These are phyloP conservation scores for Hypoxylon sp. DNA, from an alignment of 2,329 filamentous ascomycete species.

Conservation along the genomic window DNA sequence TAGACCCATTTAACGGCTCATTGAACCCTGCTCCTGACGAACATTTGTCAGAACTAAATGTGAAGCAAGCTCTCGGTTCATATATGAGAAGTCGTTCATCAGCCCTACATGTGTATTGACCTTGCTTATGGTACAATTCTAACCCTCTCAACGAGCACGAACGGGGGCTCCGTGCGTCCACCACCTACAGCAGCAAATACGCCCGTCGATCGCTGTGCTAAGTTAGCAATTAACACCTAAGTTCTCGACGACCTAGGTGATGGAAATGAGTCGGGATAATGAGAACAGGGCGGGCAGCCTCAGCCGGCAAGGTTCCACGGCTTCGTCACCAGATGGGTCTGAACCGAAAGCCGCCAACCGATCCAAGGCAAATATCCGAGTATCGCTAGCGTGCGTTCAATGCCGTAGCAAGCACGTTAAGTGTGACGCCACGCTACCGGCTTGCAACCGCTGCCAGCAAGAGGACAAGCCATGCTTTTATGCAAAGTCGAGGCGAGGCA, in stretches of 20 bases:
- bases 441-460: constrained; percentile 59
- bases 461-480: constrained; percentile 64
- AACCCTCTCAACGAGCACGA: constrained; percentile 29
- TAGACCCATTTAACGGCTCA: constrained; percentile 34
- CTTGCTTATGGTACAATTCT: constrained; percentile 35
- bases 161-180: constrained; percentile 26
- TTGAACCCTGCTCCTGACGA: constrained; percentile 39
- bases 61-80: constrained; percentile 39
- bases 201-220: constrained; percentile 20
- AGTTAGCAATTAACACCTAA: constrained; percentile 21
- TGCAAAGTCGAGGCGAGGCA: constrained; percentile 64
- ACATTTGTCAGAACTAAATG: constrained; percentile 47
- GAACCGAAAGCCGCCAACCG: constrained; percentile 47
- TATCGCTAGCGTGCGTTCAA: constrained; percentile 63
- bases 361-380: constrained; percentile 58
- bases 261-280: constrained; percentile 45
- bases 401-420: constrained; percentile 66
- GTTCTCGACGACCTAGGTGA: constrained; percentile 25
- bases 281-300: constrained; percentile 40
- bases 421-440: constrained; percentile 62
- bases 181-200: constrained; percentile 18
- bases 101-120: constrained; percentile 36
- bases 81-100: constrained; percentile 44
- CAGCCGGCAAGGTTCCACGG: constrained; percentile 44
- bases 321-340: constrained; percentile 48